Conservation (phyloP, 1,139 yeast genomes). For the Blastobotrys aristatus region DNA sequence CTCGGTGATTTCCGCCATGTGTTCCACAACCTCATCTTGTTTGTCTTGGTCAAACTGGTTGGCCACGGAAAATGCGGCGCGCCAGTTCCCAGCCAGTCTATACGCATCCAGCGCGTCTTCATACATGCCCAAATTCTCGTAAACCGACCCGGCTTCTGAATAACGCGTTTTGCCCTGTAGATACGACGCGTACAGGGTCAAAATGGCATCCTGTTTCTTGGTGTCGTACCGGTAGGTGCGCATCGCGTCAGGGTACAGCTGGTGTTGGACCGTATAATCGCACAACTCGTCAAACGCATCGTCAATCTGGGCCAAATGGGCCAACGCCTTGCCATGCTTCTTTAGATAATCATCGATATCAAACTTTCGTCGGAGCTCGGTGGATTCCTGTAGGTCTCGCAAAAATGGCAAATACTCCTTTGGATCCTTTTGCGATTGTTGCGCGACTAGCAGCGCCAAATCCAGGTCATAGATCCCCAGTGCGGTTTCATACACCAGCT, state of each 20-base stretch:
- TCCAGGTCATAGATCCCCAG: slow-evolving; percentile 79
- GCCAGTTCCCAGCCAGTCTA: slow-evolving; percentile 71
- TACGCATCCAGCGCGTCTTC: slow-evolving; percentile 66
- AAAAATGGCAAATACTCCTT: slow-evolving; percentile 92
- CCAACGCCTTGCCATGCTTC: slow-evolving; percentile 61
- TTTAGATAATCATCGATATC: slow-evolving; percentile 76
- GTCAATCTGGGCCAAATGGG: slow-evolving; percentile 54
- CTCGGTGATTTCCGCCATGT: slow-evolving; percentile 52
- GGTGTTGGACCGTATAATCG: slow-evolving; percentile 67
- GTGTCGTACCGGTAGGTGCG: slow-evolving; percentile 54
- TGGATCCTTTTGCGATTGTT: slow-evolving; percentile 96
- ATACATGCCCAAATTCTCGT: slow-evolving; percentile 58
- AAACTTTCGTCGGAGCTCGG: slow-evolving; percentile 62
- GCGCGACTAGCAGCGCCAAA: slow-evolving; percentile 79
- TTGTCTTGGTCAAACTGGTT: slow-evolving; percentile 29
- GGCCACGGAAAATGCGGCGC: slow-evolving; percentile 68
- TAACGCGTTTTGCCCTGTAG: slow-evolving; percentile 48
- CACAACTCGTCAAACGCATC: slow-evolving; percentile 54
- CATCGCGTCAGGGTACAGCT: slow-evolving; percentile 67
- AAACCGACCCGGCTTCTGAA: slow-evolving; percentile 70
- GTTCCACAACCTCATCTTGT: slow-evolving; percentile 46
- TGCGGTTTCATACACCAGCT: slow-evolving; percentile 71
- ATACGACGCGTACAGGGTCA: slow-evolving; percentile 57
- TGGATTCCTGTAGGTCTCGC: slow-evolving; percentile 67
- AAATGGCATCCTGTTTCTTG: slow-evolving; percentile 46